phyloP scores from a whole-genome alignment of 1,284 basidiomycete genomes.

The Ganoderma resinaceum region DNA sequence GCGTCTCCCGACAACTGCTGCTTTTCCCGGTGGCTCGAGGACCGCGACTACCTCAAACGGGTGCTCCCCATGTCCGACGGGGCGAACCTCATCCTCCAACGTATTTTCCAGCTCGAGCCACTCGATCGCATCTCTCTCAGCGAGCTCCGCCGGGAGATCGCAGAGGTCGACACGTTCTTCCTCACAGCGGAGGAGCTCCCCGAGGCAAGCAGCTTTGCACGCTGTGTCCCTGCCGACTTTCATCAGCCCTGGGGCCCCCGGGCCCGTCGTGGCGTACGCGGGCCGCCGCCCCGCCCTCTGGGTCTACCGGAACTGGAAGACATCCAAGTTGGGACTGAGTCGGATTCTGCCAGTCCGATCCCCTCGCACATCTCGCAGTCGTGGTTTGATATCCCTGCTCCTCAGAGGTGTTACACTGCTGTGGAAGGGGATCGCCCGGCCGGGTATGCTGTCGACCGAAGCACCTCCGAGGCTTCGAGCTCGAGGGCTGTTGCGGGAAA shows the following conservation, averaged over 20 bases:
- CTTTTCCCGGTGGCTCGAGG: slow-evolving; percentile 60
- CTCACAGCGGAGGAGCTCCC: slow-evolving; percentile 61
- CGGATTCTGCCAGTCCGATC: background rate
- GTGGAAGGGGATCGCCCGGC: background rate
- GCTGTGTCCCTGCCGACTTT: slow-evolving; percentile 13
- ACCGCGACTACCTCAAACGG: slow-evolving; percentile 72
- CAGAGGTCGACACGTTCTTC: slow-evolving; percentile 72
- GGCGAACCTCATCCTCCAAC: slow-evolving; percentile 63
- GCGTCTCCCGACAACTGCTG: slow-evolving; percentile 78
- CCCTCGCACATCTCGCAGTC: background rate
- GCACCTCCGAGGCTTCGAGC: background rate
- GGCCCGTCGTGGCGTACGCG: background rate
- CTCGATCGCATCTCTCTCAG: slow-evolving; percentile 62
- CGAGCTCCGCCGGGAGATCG: slow-evolving; percentile 67
- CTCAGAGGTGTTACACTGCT: background rate
- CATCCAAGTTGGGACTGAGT: background rate
- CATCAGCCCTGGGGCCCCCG: background rate
- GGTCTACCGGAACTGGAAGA: background rate
- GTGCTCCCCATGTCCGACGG: slow-evolving; percentile 76
- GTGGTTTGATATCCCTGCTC: background rate
- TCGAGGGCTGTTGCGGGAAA: too few species aligned
- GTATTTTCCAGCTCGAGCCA: slow-evolving; percentile 64
- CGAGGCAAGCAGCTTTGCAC: slow-evolving; percentile 17
- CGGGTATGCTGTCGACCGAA: background rate
- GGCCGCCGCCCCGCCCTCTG: background rate